phyloP scores from a whole-genome alignment of 441 rosid genomes.

The Theobroma grandiflorum region DNA sequence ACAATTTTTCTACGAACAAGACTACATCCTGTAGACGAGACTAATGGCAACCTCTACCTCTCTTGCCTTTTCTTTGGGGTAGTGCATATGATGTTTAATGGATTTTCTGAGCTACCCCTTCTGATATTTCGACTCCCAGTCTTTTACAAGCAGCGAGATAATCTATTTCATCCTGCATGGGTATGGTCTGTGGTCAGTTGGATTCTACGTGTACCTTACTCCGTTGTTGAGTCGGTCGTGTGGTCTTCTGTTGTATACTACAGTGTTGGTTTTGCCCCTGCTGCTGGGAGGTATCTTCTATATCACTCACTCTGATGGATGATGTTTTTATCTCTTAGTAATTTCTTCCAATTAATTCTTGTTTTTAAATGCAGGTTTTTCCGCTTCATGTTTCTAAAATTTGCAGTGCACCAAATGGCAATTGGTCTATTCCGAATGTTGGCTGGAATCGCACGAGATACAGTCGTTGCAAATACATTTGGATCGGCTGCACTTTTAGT shows the following conservation, averaged over 20 bases:
- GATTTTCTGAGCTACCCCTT: conserved; percentile 83
- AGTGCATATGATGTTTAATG: conserved; percentile 94
- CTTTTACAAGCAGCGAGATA: conserved; percentile 91
- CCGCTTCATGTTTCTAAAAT: conserved; percentile 70
- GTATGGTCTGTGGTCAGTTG: conserved; percentile 85
- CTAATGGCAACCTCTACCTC: conserved; percentile 72
- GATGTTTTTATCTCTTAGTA: not conserved
- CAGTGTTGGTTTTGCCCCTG: conserved; percentile 85
- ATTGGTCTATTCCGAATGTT: conserved; percentile 83
- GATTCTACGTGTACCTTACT: conserved; percentile 86
- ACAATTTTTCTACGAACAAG: conserved; percentile 81
- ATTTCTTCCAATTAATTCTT: conserved; percentile 16
- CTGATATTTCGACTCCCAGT: conserved; percentile 90
- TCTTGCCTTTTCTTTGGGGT: conserved; percentile 86
- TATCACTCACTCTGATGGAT: conserved; percentile 2
- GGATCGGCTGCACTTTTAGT: conserved; percentile 73
- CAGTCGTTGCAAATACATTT: conserved; percentile 88
- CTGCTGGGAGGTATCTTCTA: conserved; percentile 60
- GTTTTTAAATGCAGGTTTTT: conserved; percentile 57
- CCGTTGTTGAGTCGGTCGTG: conserved; percentile 78
- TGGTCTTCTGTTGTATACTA: conserved; percentile 91
- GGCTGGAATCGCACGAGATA: conserved; percentile 85
- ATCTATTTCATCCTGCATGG: conserved; percentile 95
- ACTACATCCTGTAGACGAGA: conserved; percentile 80
- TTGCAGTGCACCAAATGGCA: conserved; percentile 92